Evolutionary conservation across 2,329 filamentous ascomycete genomes (phyloP), one percentile per base, ranked within the genome.

Genomic region (Fusarium sp.): DNA sequence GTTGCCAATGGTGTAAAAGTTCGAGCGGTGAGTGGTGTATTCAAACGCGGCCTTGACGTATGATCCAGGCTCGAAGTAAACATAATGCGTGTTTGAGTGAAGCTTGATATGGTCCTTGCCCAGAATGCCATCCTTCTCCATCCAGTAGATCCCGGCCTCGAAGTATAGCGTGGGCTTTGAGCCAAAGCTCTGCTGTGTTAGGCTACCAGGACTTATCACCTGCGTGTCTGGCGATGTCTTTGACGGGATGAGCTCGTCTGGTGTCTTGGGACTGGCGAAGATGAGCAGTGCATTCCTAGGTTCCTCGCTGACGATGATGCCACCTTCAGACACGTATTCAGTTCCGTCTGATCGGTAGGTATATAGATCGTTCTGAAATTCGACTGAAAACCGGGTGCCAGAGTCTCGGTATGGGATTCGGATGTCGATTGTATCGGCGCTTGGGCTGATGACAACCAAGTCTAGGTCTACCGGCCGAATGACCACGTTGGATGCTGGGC

Each of bases 11-110:
- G 82, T 81, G 11, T 79, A 73, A 48, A 83, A 71, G 50, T 78
- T 67, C 4, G 72, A 41, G 3, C 37, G 39, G 16, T 70, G 76
- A 37, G 45, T 71, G 9, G 73, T 78, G 71, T 79, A 84, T 68
- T 84, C 64, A 32, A 84, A 72, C 1, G 82, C 82, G 1, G 81
- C 82, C 68, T 84, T 84, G 66, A 84, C 80, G 62, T 83, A 84
- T 13, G 82, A 80, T 1, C 82, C 82, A 34, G 72, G 77, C 23
- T 76, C 79, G 9, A 81, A 58, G 52, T 81, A 78, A 3, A 80
- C 76, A 74, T 80, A 83, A 25, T 73, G 68, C 5, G 70, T 66
- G 37, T 52, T 67, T 18, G 27, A 23, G 23, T 59, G 66, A 6
- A 77, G 69, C 18, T 60, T 70, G 43, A 76, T 58, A 68, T 80